phyloP scores from a whole-genome alignment of 371 early-diverging fungal genomes.

The Phascolomyces articulosus region DNA sequence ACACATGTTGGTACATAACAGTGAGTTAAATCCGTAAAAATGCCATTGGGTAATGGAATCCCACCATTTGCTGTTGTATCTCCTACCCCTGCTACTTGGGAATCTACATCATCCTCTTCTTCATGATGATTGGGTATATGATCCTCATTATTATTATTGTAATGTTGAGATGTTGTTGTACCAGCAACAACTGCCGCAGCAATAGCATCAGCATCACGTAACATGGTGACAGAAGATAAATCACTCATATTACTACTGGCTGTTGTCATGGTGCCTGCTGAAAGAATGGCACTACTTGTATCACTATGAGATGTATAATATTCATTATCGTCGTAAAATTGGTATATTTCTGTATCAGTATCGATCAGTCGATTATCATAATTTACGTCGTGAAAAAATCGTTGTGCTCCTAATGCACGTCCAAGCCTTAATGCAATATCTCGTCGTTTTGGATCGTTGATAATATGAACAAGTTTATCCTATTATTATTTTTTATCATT shows the following conservation, averaged over 20 bases:
- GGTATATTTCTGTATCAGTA: conserved; percentile 72
- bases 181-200: not conserved
- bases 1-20: conserved; percentile 80
- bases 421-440: conserved; percentile 79
- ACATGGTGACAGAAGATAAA: conserved; percentile 8
- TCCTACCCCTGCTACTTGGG: no score
- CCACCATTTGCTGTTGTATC: conserved; percentile 1
- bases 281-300: conserved; percentile 12
- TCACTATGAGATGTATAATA: conserved; percentile 8
- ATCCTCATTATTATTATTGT: not conserved
- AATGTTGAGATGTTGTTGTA: not conserved
- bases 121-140: not conserved
- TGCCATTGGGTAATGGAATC: conserved; percentile 32
- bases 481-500: conserved; percentile 1
- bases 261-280: conserved; percentile 9
- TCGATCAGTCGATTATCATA: conserved; percentile 78
- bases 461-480: conserved; percentile 66
- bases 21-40: conserved; percentile 37
- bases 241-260: conserved; percentile 2
- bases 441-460: conserved; percentile 71
- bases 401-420: conserved; percentile 77
- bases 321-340: conserved; percentile 51
- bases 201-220: conserved; percentile 2
- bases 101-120: not conserved
- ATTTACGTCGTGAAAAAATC: conserved; percentile 83